Base-by-base conservation (phyloP, 2,329 filamentous ascomycete species). In the Paracorniculantispora psalliotae region DNA sequence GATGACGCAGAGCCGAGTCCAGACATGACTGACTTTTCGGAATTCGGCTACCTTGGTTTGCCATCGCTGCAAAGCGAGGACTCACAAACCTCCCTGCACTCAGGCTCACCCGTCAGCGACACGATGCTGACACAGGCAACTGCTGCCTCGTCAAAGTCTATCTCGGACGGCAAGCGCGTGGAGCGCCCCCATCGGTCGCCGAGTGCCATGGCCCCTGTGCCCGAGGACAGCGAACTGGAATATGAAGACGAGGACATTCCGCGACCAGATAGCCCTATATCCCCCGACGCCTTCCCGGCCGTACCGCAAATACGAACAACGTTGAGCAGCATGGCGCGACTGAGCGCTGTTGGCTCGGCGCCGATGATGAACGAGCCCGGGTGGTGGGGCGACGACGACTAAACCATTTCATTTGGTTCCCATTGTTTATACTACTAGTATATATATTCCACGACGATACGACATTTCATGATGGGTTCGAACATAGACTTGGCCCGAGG, bases 321-420 rank as follows among this genome's bases (percentile, higher is more conserved):
- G 23, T 62, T 68, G 50, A 68, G 66, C 63, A 75, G 75, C 66
- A 78, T 72, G 52, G 77, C 75, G 12, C 73, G 78, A 5, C 65
- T 77, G 46, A 77, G 75, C 54, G 75, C 75, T 1, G 74, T 77
- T 17, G 75, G 75, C n/a, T 61, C 59, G 17, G 50, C 60, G 9
- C 49, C 62, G 6, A 62, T 67, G 8, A 64, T 65, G 26, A 66
- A 66, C 5, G 69, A 71, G 8, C 65, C 70, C 37, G 71, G 72
- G 2, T 73, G 68, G 65, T 76, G 73, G 75, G 75, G 73, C n/a
- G 74, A 78, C 50, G 74, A 78, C 44, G 74, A 69, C 56, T 70
- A 63, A 68, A 61, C 30, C 41, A 23, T 25, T 46, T n/a, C n/a
- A 8, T 9, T 44, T 23, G 19, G 21, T 46, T 33, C 54, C 17